Base-by-base conservation (phyloP, 2,329 filamentous ascomycete genomes). In the Diaporthe australafricana region DNA sequence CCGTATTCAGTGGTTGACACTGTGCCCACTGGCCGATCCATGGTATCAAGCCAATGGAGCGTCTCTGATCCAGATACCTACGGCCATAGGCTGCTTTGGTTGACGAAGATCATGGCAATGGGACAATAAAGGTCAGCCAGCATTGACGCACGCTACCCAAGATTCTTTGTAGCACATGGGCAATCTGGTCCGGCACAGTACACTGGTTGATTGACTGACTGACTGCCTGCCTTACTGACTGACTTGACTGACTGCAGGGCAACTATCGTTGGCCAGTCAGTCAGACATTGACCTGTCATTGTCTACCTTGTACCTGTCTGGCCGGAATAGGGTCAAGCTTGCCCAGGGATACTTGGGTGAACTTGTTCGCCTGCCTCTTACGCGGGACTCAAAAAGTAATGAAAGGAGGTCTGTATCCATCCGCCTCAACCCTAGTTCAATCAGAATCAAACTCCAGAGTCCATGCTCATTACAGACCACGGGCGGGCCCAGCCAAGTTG, bases 251-350 rank as follows among this genome's bases (percentile, higher is more conserved):
- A 63, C 27, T 38, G 57, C 35, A 63, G 42, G 22, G 60, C 45
- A 50, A 38, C 45, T 38, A 16, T 38, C 30, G 60, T 65, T 65
- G 60, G 38, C 45, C 42, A 50, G 60, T 50, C 60, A 65, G 60
- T 65, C 60, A 65, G 60, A 65, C 60, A 65, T 50, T 50, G 45
- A 65, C 60, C 60, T 65, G 60, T 65, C 60, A 50, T 65, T 65
- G 60, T 38, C 30, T 45, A 6, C 45, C 35, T 25, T 50, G 30
- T 65, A 45, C 42, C 60, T 50, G 45, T 40, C 38, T 14, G 38
- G 38, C 40, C 60, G 45, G 42, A 50, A 65, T 65, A 30, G 42
- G 25, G 60, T 48, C 60, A 48, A 48, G 60, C 35, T 65, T 50
- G 60, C 5, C 60, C 45, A 50, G 42, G 60, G 60, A 38, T 48